Conservation (phyloP, 2,329 filamentous ascomycete species). For the Mycosphaerella arachidis region DNA sequence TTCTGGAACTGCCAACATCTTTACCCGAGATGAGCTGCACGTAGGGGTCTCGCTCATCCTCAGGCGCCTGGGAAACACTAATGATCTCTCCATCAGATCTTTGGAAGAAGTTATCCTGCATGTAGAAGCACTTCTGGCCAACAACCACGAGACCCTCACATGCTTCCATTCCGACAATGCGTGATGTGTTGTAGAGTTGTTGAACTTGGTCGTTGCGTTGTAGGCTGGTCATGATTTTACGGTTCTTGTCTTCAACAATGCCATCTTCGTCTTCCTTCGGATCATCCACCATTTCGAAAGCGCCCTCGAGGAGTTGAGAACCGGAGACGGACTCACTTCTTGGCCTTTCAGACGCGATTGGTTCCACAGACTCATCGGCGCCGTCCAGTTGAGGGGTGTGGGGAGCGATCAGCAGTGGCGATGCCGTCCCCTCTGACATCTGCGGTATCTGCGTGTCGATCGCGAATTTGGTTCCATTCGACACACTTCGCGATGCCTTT, state of each 20-base stretch:
- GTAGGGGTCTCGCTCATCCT: slow-evolving; percentile 90
- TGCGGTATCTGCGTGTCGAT: slow-evolving; percentile 29
- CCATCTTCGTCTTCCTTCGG: slow-evolving; percentile 79
- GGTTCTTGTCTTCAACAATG: slow-evolving; percentile 88
- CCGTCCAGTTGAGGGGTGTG: slow-evolving; percentile 4
- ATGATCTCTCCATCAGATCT: slow-evolving; percentile 93
- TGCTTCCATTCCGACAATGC: slow-evolving; percentile 88
- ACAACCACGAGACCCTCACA: slow-evolving; percentile 90
- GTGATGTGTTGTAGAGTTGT: slow-evolving; percentile 89
- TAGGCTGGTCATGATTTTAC: slow-evolving; percentile 92
- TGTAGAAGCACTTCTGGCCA: slow-evolving; percentile 85
- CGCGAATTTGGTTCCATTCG: slow-evolving; percentile 34
- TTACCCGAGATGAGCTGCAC: slow-evolving; percentile 86
- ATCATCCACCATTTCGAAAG: slow-evolving; percentile 93
- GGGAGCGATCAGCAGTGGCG: slow-evolving; percentile 16
- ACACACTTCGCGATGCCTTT: slow-evolving; percentile 52
- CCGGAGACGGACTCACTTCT: slow-evolving; percentile 41
- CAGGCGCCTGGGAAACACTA: slow-evolving; percentile 88
- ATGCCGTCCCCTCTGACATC: slow-evolving; percentile 26
- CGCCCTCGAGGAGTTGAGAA: slow-evolving; percentile 64
- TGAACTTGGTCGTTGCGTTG: slow-evolving; percentile 89
- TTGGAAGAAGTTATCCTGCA: slow-evolving; percentile 96
- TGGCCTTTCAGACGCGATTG: slow-evolving; percentile 20
- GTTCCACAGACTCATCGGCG: slow-evolving; percentile 20
- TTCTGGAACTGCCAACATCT: slow-evolving; percentile 56